Percentiles rank a stretch among this genome's conserved stretches.
These are phyloP conservation scores for Pulveroboletus sp. DNA, from an alignment of 768 basidiomycete species.

Conservation along the genomic window DNA sequence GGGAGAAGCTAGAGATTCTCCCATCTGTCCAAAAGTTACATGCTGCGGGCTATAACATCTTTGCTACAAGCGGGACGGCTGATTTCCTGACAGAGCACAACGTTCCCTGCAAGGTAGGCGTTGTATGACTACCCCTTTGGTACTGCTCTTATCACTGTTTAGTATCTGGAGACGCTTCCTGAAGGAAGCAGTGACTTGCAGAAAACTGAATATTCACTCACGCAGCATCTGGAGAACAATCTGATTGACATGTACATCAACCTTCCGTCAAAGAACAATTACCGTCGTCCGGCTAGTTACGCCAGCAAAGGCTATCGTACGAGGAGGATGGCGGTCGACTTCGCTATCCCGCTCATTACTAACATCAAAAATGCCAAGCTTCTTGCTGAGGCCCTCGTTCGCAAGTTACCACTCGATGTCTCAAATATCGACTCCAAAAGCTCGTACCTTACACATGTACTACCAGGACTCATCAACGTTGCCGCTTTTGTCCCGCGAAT, in stretches of 20 bases:
- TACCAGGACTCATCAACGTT: slow-evolving; percentile 91
- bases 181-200: slow-evolving; percentile 71
- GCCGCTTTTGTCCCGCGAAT: slow-evolving; percentile 80
- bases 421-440: slow-evolving; percentile 91
- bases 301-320: slow-evolving; percentile 95
- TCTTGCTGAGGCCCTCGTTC: slow-evolving; percentile 86
- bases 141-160: slow-evolving; percentile 7
- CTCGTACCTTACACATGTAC: slow-evolving; percentile 82
- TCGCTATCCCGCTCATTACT: slow-evolving; percentile 94
- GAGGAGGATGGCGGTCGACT: slow-evolving; percentile 98
- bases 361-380: slow-evolving; percentile 99
- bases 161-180: slow-evolving; percentile 88
- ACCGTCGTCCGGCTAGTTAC: slow-evolving; percentile 94
- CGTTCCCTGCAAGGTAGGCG: slow-evolving; percentile 84
- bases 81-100: slow-evolving; percentile 98
- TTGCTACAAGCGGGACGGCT: slow-evolving; percentile 94
- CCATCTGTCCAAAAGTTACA: slow-evolving; percentile 95
- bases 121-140: background rate
- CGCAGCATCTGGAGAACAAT: slow-evolving; percentile 94
- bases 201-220: slow-evolving; percentile 96
- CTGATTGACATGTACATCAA: slow-evolving; percentile 99
- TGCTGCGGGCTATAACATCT: slow-evolving; percentile 90
- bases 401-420: slow-evolving; percentile 87
- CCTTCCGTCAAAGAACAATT: slow-evolving; percentile 95
- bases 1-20: slow-evolving; percentile 95